Base-by-base conservation (phyloP, 345 rosid genomes). In the Brassica rapa region DNA sequence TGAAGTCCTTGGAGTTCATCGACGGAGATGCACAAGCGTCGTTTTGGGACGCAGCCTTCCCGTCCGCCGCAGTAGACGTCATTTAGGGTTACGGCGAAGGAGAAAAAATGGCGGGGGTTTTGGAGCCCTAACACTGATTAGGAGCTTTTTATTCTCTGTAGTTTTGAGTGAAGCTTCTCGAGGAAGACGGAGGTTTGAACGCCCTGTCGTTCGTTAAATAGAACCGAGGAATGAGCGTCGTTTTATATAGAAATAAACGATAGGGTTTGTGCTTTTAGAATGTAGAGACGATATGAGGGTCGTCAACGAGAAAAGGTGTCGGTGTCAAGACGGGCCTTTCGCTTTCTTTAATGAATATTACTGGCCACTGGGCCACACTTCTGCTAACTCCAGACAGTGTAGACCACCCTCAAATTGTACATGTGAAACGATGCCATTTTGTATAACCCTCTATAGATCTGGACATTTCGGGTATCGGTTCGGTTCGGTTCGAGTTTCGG, bases 101-200 rank as follows among this genome's bases (percentile, higher is more conserved):
- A 25, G 63, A 55, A 6, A 79, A 78, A 76, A 59, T 68, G 89
- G 91, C 90, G 93, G 86, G 92, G 77, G 77, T 65, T 88, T 83
- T 69, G 74, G 72, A 79, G 72, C 85, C 89, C 85, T 83, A 79
- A 71, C 61, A 21, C 70, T 62, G 53, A n/a, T 5, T 29, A 33
- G 69, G 32, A 32, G 56, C 55, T 12, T 61, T 76, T 76, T 64
- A 62, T 37, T 8, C 62, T 21, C 29, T 55, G 60, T 55, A 7
- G 1, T 11, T 57, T 4, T 59, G 1, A 7, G 11, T 3, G 23
- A 46, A 76, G 80, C 83, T 81, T 81, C 53, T 71, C 35, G 70
- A 57, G 74, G 81, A 76, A 71, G 81, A 81, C 70, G 33, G 5
- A 24, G 1, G 1, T 66, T 14, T 19, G 27, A 53, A 74, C 83